Conservation (phyloP, 202 grass and related monocot species). For the Carex arenaria region DNA sequence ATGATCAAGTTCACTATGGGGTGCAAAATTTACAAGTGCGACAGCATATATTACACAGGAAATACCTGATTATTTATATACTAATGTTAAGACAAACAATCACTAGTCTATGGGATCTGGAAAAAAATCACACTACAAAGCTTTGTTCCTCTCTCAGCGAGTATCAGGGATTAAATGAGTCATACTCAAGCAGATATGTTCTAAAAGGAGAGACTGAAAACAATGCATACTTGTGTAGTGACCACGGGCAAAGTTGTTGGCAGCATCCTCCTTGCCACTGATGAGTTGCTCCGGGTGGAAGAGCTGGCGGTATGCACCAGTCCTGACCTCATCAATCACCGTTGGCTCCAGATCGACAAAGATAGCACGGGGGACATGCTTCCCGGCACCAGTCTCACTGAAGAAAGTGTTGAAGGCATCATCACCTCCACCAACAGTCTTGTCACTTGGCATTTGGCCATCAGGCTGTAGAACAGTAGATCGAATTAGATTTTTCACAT, state of each 20-base stretch:
- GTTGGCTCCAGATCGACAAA: conserved; percentile 94
- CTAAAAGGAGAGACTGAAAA: background rate
- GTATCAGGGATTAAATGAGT: background rate
- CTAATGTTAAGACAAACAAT: background rate
- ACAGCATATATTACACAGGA: background rate
- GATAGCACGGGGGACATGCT: conserved; percentile 86
- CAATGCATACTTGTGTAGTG: conserved; percentile 78
- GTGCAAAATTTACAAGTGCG: too few species aligned
- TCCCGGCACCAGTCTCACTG: conserved; percentile 89
- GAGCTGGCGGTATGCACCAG: conserved; percentile 78
- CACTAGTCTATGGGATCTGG: background rate
- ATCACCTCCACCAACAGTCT: conserved; percentile 74
- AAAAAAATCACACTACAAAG: background rate
- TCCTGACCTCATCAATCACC: conserved; percentile 89
- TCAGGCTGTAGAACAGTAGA: conserved; percentile 42
- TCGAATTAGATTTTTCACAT: background rate
- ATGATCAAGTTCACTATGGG: background rate
- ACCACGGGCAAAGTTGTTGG: conserved; percentile 96
- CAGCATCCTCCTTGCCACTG: conserved; percentile 94
- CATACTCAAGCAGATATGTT: background rate
- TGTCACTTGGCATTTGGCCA: conserved; percentile 90
- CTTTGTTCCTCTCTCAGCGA: background rate
- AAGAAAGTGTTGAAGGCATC: conserved; percentile 99
- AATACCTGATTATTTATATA: background rate
- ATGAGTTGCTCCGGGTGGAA: conserved; percentile 98